These are phyloP conservation scores for Metschnikowia corniflorae DNA, from an alignment of 805 yeast genomes.

Conservation along the genomic window DNA sequence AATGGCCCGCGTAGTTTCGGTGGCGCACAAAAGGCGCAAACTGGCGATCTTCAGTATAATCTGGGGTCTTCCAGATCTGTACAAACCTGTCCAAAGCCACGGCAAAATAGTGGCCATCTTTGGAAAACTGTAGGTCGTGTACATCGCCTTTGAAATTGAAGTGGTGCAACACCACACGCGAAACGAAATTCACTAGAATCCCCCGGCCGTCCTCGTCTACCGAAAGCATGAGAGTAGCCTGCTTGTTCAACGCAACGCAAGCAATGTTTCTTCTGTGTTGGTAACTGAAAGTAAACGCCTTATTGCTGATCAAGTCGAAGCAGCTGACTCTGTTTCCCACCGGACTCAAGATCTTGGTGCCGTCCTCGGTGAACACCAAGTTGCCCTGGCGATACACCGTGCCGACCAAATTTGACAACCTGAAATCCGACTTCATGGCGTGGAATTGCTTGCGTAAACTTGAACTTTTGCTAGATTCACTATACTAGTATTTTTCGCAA, in stretches of 20 bases:
- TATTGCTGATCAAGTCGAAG: slow-evolving; percentile 80
- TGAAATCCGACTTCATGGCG: slow-evolving; percentile 79
- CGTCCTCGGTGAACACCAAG: slow-evolving; percentile 79
- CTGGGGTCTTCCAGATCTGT: slow-evolving; percentile 94
- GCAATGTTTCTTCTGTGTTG: slow-evolving; percentile 87
- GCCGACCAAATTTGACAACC: slow-evolving; percentile 85
- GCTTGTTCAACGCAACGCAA: slow-evolving; percentile 76
- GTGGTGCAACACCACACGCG: slow-evolving; percentile 86
- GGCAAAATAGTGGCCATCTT: slow-evolving; percentile 86
- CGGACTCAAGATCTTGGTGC: slow-evolving; percentile 78
- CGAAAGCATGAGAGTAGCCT: slow-evolving; percentile 72
- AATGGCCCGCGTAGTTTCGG: slow-evolving; percentile 90
- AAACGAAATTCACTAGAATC: slow-evolving; percentile 77
- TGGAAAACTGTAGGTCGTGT: slow-evolving; percentile 72
- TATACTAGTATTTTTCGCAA: slow-evolving; percentile 15
- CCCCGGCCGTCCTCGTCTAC: slow-evolving; percentile 94
- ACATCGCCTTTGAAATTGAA: slow-evolving; percentile 87
- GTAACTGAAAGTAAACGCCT: slow-evolving; percentile 83
- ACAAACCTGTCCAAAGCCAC: slow-evolving; percentile 76
- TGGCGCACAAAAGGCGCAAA: slow-evolving; percentile 95
- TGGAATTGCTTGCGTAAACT: neutral
- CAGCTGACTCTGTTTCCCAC: slow-evolving; percentile 92
- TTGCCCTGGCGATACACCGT: slow-evolving; percentile 96
- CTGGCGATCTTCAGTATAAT: slow-evolving; percentile 74
- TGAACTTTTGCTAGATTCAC: neutral